Evolutionary conservation across 2,329 filamentous ascomycete species (phyloP).

Genomic region (Periglandula ipomoeae): DNA sequence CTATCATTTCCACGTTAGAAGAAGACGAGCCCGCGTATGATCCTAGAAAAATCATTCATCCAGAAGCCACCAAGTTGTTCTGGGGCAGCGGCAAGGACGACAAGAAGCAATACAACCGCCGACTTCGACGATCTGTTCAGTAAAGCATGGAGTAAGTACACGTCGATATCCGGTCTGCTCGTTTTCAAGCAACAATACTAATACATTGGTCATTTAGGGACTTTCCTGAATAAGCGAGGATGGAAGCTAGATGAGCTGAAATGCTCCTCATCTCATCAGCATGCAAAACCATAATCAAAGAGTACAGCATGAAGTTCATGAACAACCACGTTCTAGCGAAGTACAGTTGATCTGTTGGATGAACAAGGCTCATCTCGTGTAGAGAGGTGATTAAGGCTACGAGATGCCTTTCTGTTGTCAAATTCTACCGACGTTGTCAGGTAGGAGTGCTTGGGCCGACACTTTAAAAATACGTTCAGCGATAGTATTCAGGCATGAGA

Average conservation of each 20-base stretch:
- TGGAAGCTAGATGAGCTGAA: background rate
- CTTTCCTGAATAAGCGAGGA: constrained; percentile 20
- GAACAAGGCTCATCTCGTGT: too few relatives aligned
- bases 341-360: too few relatives aligned
- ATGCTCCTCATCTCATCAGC: background rate
- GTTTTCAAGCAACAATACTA: background rate
- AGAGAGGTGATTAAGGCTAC: too few relatives aligned
- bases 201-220: constrained; percentile 16
- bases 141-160: constrained; percentile 51
- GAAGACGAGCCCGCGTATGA: constrained; percentile 85
- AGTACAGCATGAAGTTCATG: too few relatives aligned
- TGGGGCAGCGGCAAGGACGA: constrained; percentile 69
- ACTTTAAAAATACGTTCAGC: too few relatives aligned
- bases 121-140: constrained; percentile 69
- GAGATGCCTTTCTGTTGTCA: too few relatives aligned
- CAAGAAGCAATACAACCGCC: constrained; percentile 76
- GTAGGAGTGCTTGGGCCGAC: too few relatives aligned
- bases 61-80: constrained; percentile 74
- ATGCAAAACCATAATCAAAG: too few relatives aligned
- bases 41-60: constrained; percentile 77
- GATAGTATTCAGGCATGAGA: too few relatives aligned
- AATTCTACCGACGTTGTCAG: too few relatives aligned
- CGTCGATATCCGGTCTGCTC: too few relatives aligned
- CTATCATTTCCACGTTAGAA: constrained; percentile 73
- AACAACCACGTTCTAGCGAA: too few relatives aligned